A percentile compares a stretch with the other conserved stretches of the same genome.
These are phyloP conservation scores for Gaultheria prostrata DNA, from an alignment of 148 eudicot genomes.

Conservation along the genomic window DNA sequence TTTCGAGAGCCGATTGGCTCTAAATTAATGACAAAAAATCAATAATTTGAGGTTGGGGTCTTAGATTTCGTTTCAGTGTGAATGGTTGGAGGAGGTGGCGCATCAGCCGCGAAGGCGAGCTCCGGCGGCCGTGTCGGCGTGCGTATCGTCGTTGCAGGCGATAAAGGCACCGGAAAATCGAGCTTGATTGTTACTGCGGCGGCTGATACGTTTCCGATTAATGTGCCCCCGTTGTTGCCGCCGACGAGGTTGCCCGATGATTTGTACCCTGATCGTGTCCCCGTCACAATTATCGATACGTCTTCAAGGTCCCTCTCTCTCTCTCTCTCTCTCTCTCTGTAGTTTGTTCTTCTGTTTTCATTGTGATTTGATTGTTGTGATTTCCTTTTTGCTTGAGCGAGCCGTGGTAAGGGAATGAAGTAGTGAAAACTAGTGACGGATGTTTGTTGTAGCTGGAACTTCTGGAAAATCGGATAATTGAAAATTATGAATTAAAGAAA, in stretches of 20 bases:
- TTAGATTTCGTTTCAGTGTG: not conserved
- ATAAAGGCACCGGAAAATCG: conserved; percentile 74
- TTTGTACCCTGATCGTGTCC: conserved; percentile 76
- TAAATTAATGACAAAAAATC: too few relatives aligned
- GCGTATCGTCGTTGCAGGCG: conserved; percentile 88
- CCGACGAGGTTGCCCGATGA: conserved; percentile 83
- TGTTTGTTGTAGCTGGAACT: not conserved
- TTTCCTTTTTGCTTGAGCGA: not conserved
- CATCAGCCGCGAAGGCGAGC: conserved; percentile 22
- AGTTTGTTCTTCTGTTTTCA: not conserved
- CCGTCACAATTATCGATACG: conserved; percentile 76
- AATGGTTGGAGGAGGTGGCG: conserved; percentile 49
- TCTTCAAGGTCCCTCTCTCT: conserved; percentile 51
- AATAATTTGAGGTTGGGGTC: not conserved
- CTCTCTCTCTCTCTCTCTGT: not conserved
- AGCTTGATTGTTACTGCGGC: conserved; percentile 84
- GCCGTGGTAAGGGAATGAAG: not conserved
- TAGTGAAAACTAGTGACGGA: not conserved
- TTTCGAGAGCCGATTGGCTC: too few relatives aligned
- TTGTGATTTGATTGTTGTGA: not conserved
- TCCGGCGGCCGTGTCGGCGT: conserved; percentile 29
- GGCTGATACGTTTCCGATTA: conserved; percentile 59
- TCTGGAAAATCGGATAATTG: not conserved
- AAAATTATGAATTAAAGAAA: not conserved
- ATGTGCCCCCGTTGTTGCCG: conserved; percentile 67